Evolutionary conservation across 345 rosid genomes (phyloP), one percentile per base, ranked within the genome.

Genomic region (Populus ilicifolia): DNA sequence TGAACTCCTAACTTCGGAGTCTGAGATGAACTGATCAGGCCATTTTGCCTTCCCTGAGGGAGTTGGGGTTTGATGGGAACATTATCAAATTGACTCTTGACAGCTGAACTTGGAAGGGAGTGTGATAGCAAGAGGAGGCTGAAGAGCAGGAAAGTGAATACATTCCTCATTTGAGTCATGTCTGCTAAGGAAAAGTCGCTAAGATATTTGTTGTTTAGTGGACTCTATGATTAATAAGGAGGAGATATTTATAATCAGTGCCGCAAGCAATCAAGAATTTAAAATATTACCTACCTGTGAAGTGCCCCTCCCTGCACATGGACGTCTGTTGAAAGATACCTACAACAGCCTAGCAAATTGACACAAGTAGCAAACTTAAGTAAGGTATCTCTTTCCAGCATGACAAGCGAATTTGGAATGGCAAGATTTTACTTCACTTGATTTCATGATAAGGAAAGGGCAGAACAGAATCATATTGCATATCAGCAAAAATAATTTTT

Each of bases 71-170:
- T 10, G 44, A 36, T 56, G 1, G 35, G 65, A 36, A 41, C 62
- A 5, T 29, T 50, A 16, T 65, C 16, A 6, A 52, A n/a, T 25
- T 72, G 64, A 25, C 9, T 5, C 30, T 38, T 48, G 33, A 5
- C 65, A 68, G 78, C 54, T 17, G 82, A 72, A 44, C 38, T 63
- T 44, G 79, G 66, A 77, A 83, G 74, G 54, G 74, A 56, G 5
- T 25, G 73, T 27, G 76, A 65, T 30, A 77, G 0, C 14, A 80
- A 59, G 46, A 77, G 20, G 33, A 77, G 78, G 48, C 18, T 30
- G 46, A 77, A 25, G 48, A 83, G 73, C 21, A 83, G 5, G 69
- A 77, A 11, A 54, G 69, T 0, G 2, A 61, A 44, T 33, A 17
- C 12, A 44, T 11, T 6, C 52, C 48, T 71, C n/a, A 20, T 17